Evolutionary conservation across 805 yeast species (phyloP).

Genomic region (Candida boidinii): DNA sequence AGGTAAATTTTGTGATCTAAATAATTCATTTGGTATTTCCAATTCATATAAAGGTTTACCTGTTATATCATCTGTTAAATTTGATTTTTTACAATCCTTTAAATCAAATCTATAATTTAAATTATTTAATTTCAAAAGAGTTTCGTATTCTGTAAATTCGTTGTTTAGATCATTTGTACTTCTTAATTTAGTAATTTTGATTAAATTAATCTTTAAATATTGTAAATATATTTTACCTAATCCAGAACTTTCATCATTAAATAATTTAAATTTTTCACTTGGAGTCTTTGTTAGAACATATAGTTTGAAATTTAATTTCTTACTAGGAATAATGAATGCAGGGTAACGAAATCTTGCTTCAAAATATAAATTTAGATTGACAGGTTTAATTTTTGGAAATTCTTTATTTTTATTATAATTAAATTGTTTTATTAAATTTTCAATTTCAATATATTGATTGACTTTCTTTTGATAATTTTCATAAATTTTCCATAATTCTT

Average conservation of each 20-base stretch:
- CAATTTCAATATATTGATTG: too few relatives aligned
- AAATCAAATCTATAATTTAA: constrained; percentile 29
- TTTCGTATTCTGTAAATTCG: constrained; percentile 8
- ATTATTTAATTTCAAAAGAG: constrained; percentile 13
- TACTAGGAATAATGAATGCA: constrained; percentile 36
- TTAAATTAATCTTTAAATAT: constrained; percentile 25
- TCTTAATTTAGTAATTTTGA: constrained; percentile 17
- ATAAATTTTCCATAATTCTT: too few relatives aligned
- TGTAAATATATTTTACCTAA: constrained; percentile 36
- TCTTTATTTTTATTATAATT: too few relatives aligned
- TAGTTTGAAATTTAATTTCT: constrained; percentile 18
- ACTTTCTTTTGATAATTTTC: too few relatives aligned
- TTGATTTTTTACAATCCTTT: constrained; percentile 22
- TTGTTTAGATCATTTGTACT: constrained; percentile 18
- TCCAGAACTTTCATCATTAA: constrained; percentile 36
- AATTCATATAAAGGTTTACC: constrained; percentile 26
- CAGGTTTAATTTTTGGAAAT: constrained; percentile 24
- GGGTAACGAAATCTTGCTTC: constrained; percentile 43
- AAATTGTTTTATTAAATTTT: too few relatives aligned
- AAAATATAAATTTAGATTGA: constrained; percentile 31
- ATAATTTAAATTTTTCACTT: constrained; percentile 20
- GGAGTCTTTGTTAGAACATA: constrained; percentile 13
- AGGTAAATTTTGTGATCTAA: constrained; percentile 35
- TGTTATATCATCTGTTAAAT: constrained; percentile 6
- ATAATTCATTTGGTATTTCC: constrained; percentile 34